Base-by-base conservation (phyloP, 805 yeast species). In the Metschnikowia henanensis region DNA sequence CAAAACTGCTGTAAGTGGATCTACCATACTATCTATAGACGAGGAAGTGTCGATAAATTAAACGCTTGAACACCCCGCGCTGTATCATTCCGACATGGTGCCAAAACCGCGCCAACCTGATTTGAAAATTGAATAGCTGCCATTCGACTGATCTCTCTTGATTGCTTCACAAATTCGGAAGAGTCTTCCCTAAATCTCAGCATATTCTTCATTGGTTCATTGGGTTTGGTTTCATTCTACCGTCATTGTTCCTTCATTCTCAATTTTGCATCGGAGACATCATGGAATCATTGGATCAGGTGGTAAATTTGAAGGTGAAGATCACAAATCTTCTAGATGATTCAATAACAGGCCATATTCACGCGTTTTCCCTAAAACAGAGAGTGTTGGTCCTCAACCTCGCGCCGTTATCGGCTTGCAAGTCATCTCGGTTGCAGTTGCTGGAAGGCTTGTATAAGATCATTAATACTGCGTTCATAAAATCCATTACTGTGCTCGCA, bases 271-370 rank as follows among this genome's bases (percentile, higher is more conserved):
- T 23, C 12, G 26, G 4, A 23, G 26, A 31, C 33, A 33, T 21
- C 41, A 52, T 52, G 56, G 49, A 45, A 31, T 36, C 45, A 9
- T 36, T 47, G 43, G 56, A 52, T 35, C 56, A 52, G 35, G 39
- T 39, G 36, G 20, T 51, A 35, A 51, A 52, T 30, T 39, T 60
- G 31, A 62, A 81, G 54, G 86, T 87, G 45, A 79, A 72, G 56
- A 69, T 85, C 40, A 75, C 78, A 10, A 86, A 87, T 39, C 65
- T 76, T 6, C 65, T 80, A 35, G 88, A 84, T 55, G 72, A 74
- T 21, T 68, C 70, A 7, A 69, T 80, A 40, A 69, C 71, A n/a
- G 95, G 94, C 1, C 66, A 73, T 25, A 73, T 87, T 30, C 83
- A 80, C 59, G 75, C 89, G 8, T 83, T 77, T 59, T 77, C 79